These are phyloP conservation scores for Theileria parva DNA, from an alignment of 169 alveolate species.

Conservation along the genomic window DNA sequence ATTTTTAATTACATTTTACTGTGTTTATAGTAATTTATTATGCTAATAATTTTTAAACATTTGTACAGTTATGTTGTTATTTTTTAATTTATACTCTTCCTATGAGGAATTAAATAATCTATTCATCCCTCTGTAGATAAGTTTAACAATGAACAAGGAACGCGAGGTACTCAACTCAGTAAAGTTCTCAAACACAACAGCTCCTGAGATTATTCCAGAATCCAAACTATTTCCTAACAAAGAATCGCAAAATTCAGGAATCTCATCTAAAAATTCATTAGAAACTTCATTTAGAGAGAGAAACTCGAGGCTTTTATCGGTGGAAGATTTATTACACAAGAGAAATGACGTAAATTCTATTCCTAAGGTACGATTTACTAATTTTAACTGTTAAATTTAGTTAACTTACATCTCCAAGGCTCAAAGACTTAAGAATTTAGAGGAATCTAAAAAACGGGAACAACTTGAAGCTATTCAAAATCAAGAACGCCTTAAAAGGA, in stretches of 20 bases:
- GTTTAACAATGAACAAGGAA: not conserved
- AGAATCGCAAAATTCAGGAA: not conserved
- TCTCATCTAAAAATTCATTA: not conserved
- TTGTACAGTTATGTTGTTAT: too few relatives aligned
- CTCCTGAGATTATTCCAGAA: constrained; percentile 22
- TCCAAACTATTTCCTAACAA: not conserved
- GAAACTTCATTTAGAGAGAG: not conserved
- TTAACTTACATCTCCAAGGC: constrained; percentile 68
- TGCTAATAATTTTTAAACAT: too few relatives aligned
- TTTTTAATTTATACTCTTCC: not conserved
- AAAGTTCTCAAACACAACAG: constrained; percentile 12
- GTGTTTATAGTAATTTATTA: too few relatives aligned
- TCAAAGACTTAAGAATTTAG: constrained; percentile 61
- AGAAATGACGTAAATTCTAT: constrained; percentile 8
- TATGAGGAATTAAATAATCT: too few relatives aligned
- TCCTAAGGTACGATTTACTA: constrained; percentile 42
- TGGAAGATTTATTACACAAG: constrained; percentile 12
- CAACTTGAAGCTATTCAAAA: constrained; percentile 21
- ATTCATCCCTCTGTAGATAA: too few relatives aligned
- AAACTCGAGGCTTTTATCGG: constrained; percentile 12
- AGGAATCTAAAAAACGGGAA: constrained; percentile 52
- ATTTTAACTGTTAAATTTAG: constrained; percentile 23
- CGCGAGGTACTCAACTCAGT: not conserved
- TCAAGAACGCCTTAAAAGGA: constrained; percentile 31
- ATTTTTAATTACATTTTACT: too few relatives aligned